These are phyloP conservation scores for Lactifluus echinatus DNA, from an alignment of 768 basidiomycete species.

Conservation along the genomic window DNA sequence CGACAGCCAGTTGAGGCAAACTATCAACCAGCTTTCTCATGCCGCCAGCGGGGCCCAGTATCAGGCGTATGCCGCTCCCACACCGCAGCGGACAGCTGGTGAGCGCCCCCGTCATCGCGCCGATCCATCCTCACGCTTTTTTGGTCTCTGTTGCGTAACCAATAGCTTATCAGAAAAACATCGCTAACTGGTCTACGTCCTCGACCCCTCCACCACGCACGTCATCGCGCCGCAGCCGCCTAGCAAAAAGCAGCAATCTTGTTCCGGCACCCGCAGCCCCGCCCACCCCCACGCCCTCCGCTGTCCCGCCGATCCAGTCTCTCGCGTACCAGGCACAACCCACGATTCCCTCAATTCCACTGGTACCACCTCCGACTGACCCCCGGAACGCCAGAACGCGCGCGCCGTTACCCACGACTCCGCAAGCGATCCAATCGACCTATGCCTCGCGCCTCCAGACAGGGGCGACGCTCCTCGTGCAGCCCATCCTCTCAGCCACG, in stretches of 20 bases:
- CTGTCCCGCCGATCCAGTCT: slow-evolving; percentile 31
- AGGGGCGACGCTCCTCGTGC: slow-evolving; percentile 82
- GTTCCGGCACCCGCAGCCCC: slow-evolving; percentile 26
- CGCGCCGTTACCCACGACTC: slow-evolving; percentile 39
- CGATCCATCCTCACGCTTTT: background rate
- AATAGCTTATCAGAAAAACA: slow-evolving; percentile 57
- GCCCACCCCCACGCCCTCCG: slow-evolving; percentile 25
- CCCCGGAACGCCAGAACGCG: slow-evolving; percentile 3
- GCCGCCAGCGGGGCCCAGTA: slow-evolving; percentile 31
- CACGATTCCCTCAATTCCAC: slow-evolving; percentile 24
- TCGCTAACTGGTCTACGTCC: slow-evolving; percentile 59
- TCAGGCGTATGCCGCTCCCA: slow-evolving; percentile 28
- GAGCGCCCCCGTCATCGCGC: background rate
- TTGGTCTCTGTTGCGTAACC: slow-evolving; percentile 3
- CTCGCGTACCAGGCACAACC: slow-evolving; percentile 23
- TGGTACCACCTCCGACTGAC: slow-evolving; percentile 40
- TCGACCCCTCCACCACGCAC: slow-evolving; percentile 48
- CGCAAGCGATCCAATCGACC: slow-evolving; percentile 71
- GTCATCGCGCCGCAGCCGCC: slow-evolving; percentile 31
- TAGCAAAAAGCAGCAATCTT: slow-evolving; percentile 37
- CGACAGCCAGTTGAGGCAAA: slow-evolving; percentile 55
- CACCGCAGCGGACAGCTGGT: slow-evolving; percentile 24
- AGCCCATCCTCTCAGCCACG: slow-evolving; percentile 55
- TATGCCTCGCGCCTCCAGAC: slow-evolving; percentile 89
- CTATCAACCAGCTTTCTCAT: slow-evolving; percentile 43